Evolutionary conservation across 1,284 basidiomycete genomes (phyloP).

Genomic region (Hortiboletus rubellus): DNA sequence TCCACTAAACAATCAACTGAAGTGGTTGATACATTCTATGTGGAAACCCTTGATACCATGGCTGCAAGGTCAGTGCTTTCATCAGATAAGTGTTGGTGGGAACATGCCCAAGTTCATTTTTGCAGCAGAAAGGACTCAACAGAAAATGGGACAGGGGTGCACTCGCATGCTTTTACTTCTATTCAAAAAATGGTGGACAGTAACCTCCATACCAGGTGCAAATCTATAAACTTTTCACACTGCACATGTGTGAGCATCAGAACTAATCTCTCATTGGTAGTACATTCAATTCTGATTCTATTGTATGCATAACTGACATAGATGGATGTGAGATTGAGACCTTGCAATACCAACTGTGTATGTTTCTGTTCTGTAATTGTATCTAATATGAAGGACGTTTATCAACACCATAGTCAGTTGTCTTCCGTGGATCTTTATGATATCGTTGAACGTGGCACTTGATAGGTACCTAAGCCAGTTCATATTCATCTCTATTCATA

Average conservation of each 20-base stretch:
- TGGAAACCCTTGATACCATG: background rate
- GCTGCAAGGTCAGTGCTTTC: background rate
- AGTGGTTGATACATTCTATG: background rate
- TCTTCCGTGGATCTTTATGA: conserved; percentile 2
- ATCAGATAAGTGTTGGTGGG: too few species aligned
- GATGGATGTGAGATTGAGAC: background rate
- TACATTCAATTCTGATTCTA: background rate
- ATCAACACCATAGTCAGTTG: conserved; percentile 1
- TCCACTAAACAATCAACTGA: background rate
- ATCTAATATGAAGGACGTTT: background rate
- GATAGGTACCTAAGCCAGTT: conserved; percentile 16
- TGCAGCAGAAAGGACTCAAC: too few species aligned
- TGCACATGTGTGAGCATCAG: too few species aligned
- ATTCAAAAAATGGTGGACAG: background rate
- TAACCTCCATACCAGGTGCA: background rate
- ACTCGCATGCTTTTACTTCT: background rate
- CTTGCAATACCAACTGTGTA: background rate
- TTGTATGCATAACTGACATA: background rate
- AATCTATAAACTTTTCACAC: background rate
- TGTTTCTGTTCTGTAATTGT: background rate
- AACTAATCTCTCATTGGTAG: background rate
- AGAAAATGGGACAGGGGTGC: too few species aligned
- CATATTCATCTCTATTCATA: background rate
- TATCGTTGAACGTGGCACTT: conserved; percentile 3
- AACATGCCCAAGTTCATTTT: too few species aligned